These are phyloP conservation scores for Torulaspora delbrueckii DNA, from an alignment of 805 yeast genomes.

Conservation along the genomic window DNA sequence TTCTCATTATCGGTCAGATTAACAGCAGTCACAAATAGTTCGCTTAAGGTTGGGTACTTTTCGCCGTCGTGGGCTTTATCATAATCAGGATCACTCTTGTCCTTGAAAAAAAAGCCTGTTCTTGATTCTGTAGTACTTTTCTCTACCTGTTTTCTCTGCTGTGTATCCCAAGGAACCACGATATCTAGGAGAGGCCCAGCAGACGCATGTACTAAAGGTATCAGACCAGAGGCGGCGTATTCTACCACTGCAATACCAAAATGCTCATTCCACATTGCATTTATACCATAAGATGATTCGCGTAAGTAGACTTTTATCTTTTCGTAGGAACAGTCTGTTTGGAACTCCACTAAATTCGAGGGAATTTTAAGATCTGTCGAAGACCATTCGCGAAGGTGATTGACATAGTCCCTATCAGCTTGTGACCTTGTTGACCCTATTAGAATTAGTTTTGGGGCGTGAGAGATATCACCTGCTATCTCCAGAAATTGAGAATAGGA, in stretches of 20 bases:
- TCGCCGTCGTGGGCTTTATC: constrained; percentile 15
- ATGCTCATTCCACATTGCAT: constrained; percentile 99
- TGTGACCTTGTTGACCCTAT: constrained; percentile 80
- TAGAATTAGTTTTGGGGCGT: constrained; percentile 56
- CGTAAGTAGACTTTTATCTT: constrained; percentile 52
- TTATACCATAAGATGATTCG: constrained; percentile 68
- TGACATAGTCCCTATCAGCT: constrained; percentile 58
- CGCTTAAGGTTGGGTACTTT: constrained; percentile 46
- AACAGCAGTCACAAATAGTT: constrained; percentile 44
- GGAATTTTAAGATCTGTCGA: constrained; percentile 39
- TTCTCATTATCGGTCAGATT: constrained; percentile 38
- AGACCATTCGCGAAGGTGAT: constrained; percentile 43
- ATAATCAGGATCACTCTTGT: constrained; percentile 68
- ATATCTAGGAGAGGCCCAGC: constrained; percentile 94
- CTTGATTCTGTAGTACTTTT: constrained; percentile 40
- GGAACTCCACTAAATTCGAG: constrained; percentile 44
- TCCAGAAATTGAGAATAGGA: constrained; percentile 57
- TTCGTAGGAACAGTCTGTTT: constrained; percentile 69
- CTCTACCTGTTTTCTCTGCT: constrained; percentile 24
- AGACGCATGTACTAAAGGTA: constrained; percentile 88
- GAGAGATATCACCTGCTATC: neutral
- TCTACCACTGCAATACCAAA: constrained; percentile 98
- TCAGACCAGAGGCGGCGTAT: constrained; percentile 75
- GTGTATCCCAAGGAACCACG: constrained; percentile 51
- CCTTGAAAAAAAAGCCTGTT: constrained; percentile 78